Evolutionary conservation across 176 grass and related monocot genomes (phyloP).

Genomic region (Eragrostis nindensis): DNA sequence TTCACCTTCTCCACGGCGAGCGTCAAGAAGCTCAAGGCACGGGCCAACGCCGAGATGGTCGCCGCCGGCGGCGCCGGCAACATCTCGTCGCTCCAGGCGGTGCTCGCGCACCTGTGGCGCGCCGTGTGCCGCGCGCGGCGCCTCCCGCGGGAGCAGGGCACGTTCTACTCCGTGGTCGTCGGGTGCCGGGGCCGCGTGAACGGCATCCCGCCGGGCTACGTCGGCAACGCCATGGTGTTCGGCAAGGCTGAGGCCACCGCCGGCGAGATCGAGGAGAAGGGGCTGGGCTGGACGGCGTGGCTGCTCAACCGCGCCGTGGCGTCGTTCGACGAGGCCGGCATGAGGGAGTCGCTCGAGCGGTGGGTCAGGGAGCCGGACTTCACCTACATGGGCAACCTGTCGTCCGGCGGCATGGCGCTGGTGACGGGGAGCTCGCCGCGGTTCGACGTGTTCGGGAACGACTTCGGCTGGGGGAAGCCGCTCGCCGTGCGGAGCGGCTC

Average conservation of each 20-base stretch:
- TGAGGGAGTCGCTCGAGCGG: slow-evolving; percentile 2
- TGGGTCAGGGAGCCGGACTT: slow-evolving; percentile 31
- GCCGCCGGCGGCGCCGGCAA: neutral
- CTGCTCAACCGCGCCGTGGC: slow-evolving; percentile 43
- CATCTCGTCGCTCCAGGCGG: slow-evolving; percentile 61
- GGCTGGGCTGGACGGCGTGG: slow-evolving; percentile 47
- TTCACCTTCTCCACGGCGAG: slow-evolving; percentile 45
- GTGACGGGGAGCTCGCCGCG: slow-evolving; percentile 44
- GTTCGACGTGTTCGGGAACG: slow-evolving; percentile 53
- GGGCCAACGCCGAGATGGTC: slow-evolving; percentile 44
- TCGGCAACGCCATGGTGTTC: slow-evolving; percentile 49
- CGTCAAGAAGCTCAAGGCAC: slow-evolving; percentile 43
- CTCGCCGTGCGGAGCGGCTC: slow-evolving; percentile 40
- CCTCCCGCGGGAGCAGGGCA: slow-evolving; percentile 30
- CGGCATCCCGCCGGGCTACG: slow-evolving; percentile 31
- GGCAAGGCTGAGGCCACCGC: slow-evolving; percentile 12
- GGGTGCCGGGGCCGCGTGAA: slow-evolving; percentile 42
- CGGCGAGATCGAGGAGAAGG: slow-evolving; percentile 39
- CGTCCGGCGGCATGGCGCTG: slow-evolving; percentile 1
- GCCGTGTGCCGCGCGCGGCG: slow-evolving; percentile 42
- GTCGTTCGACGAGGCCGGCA: slow-evolving; percentile 19
- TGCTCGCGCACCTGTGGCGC: slow-evolving; percentile 52
- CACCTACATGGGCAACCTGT: neutral
- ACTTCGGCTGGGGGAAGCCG: slow-evolving; percentile 60
- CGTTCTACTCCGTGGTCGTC: slow-evolving; percentile 39